A percentile compares a stretch with the other conserved stretches of the same genome.
phyloP scores from a whole-genome alignment of 257 asterid species.

The Paraleonurus japonicus region DNA sequence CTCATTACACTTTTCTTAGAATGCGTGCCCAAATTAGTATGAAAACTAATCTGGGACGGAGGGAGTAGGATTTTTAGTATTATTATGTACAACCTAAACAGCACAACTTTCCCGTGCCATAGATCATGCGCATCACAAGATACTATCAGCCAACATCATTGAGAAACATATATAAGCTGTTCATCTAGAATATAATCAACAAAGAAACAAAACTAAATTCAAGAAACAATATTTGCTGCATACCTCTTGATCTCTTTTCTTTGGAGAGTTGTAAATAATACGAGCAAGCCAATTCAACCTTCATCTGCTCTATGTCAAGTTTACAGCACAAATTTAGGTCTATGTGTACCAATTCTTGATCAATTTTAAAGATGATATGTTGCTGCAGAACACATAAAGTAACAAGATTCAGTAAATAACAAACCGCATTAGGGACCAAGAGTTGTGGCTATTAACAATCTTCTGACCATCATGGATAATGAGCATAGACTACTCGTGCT shows the following conservation, averaged over 20 bases:
- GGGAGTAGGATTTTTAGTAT: neutral
- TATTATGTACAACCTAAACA: neutral
- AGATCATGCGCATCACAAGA: constrained; percentile 1
- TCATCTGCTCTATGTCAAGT: constrained; percentile 62
- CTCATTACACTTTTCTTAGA: too few species aligned
- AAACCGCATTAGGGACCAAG: constrained; percentile 10
- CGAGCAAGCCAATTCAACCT: constrained; percentile 81
- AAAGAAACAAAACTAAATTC: constrained; percentile 20
- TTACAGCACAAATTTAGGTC: constrained; percentile 46
- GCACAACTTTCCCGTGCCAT: neutral
- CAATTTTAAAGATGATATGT: constrained; percentile 54
- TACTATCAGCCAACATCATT: constrained; percentile 6
- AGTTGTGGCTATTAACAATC: neutral
- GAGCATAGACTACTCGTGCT: neutral
- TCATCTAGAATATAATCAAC: neutral
- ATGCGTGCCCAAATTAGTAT: too few species aligned
- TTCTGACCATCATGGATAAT: constrained; percentile 11
- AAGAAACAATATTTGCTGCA: constrained; percentile 20
- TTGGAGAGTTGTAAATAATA: constrained; percentile 63
- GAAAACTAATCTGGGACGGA: too few species aligned
- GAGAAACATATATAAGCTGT: neutral
- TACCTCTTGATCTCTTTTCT: constrained; percentile 80
- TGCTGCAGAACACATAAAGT: constrained; percentile 49
- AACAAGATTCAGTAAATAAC: constrained; percentile 1
- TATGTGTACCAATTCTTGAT: constrained; percentile 48